Percentiles rank a stretch among this genome's conserved stretches.
These are phyloP conservation scores for Parascedosporium putredinis DNA, from an alignment of 2,329 filamentous ascomycete genomes.

Conservation along the genomic window DNA sequence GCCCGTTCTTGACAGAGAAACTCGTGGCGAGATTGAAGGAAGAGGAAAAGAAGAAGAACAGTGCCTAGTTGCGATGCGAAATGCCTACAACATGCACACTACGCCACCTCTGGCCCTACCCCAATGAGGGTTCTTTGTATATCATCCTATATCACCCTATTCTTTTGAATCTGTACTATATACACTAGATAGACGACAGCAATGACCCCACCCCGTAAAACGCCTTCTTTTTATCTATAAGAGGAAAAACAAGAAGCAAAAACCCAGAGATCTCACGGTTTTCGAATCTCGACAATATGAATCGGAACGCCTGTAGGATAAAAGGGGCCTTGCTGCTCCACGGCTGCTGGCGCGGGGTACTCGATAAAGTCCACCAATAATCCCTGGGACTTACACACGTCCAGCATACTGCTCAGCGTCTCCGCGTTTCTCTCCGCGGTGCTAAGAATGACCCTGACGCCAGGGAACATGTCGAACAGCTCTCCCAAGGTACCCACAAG, in stretches of 20 bases:
- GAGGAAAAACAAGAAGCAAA: too few species aligned
- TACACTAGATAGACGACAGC: too few species aligned
- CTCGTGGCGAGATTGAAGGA: conserved; percentile 37
- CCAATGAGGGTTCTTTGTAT: too few species aligned
- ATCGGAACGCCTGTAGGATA: conserved; percentile 51
- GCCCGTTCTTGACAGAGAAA: conserved; percentile 40
- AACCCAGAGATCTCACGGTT: not conserved
- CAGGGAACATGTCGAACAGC: conserved; percentile 46
- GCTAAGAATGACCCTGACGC: conserved; percentile 52
- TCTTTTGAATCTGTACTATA: too few species aligned
- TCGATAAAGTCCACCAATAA: conserved; percentile 32
- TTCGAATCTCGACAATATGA: conserved; percentile 28
- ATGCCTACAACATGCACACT: not conserved
- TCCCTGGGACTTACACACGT: conserved; percentile 40
- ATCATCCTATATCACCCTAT: too few species aligned
- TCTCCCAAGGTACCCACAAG: conserved; percentile 55
- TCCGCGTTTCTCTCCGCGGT: conserved; percentile 60
- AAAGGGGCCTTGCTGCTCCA: conserved; percentile 50
- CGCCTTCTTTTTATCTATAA: too few species aligned
- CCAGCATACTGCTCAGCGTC: conserved; percentile 56
- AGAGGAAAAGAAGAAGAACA: conserved; percentile 28
- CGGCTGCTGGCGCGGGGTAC: conserved; percentile 27
- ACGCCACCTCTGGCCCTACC: too few species aligned
- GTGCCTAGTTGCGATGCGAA: not conserved
- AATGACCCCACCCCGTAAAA: too few species aligned